Evolutionary conservation across 129 eudicot species (phyloP).

Genomic region (Rutidosis leptorrhynchoides): DNA sequence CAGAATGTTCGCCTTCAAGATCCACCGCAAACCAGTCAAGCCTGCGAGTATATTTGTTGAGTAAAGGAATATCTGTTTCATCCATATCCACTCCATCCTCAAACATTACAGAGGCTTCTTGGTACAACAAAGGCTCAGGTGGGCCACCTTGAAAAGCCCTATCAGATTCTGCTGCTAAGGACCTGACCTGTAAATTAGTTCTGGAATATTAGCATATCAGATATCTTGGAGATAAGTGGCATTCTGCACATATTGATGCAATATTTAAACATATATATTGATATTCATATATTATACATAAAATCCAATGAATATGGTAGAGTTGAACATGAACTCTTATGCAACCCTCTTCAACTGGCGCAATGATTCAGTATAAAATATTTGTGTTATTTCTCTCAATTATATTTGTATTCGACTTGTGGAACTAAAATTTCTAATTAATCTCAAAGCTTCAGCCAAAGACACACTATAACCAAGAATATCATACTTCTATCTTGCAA

Average conservation of each 20-base stretch:
- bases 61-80: constrained; percentile 37
- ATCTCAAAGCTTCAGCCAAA: background rate
- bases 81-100: constrained; percentile 51
- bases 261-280: background rate
- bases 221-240: constrained; percentile 18
- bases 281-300: background rate
- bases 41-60: constrained; percentile 54
- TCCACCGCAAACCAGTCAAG: constrained; percentile 99
- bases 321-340: background rate
- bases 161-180: constrained; percentile 91
- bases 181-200: constrained; percentile 63
- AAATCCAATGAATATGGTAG: background rate
- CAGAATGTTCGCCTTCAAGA: constrained; percentile 99
- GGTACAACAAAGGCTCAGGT: constrained; percentile 61
- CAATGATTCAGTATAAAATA: background rate
- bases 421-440: no score
- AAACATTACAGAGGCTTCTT: constrained; percentile 51
- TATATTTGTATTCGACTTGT: background rate
- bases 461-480: background rate
- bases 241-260: constrained; percentile 15
- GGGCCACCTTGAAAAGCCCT: constrained; percentile 95
- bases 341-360: background rate
- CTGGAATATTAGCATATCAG: background rate
- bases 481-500: background rate
- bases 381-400: background rate